Percentiles rank a stretch among this genome's conserved stretches.
phyloP scores from a whole-genome alignment of 176 grass and related monocot genomes.

The Ensete glaucum region DNA sequence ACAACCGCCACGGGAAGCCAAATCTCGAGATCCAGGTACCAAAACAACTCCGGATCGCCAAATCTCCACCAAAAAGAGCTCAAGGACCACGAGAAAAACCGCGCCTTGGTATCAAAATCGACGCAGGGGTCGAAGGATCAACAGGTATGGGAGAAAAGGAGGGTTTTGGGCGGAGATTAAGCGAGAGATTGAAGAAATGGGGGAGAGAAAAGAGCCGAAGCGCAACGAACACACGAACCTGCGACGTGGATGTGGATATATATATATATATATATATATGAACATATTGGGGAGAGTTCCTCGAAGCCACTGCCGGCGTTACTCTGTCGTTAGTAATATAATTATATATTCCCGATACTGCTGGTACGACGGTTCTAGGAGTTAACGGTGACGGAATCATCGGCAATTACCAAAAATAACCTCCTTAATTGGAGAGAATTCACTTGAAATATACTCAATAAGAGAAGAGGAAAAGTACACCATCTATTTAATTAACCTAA shows the following conservation, averaged over 20 bases:
- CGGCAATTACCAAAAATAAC: neutral
- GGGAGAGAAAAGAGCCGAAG: neutral
- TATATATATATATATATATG: neutral
- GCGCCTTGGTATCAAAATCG: neutral
- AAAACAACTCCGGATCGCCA: neutral
- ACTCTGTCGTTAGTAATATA: neutral
- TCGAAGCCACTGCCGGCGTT: neutral
- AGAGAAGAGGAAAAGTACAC: no score
- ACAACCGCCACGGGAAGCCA: neutral
- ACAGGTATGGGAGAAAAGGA: neutral
- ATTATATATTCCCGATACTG: neutral
- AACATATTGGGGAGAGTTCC: neutral
- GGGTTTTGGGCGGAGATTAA: neutral
- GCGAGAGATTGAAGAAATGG: neutral
- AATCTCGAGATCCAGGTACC: no score
- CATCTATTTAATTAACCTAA: no score
- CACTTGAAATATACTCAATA: no score
- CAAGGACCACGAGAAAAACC: neutral
- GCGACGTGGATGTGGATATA: neutral
- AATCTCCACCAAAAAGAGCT: neutral
- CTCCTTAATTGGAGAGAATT: neutral
- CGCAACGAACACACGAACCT: neutral
- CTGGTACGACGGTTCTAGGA: neutral
- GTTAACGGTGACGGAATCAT: neutral
- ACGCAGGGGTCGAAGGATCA: neutral